phyloP scores from a whole-genome alignment of 2,329 filamentous ascomycete species.

The Pseudogymnoascus sp. region DNA sequence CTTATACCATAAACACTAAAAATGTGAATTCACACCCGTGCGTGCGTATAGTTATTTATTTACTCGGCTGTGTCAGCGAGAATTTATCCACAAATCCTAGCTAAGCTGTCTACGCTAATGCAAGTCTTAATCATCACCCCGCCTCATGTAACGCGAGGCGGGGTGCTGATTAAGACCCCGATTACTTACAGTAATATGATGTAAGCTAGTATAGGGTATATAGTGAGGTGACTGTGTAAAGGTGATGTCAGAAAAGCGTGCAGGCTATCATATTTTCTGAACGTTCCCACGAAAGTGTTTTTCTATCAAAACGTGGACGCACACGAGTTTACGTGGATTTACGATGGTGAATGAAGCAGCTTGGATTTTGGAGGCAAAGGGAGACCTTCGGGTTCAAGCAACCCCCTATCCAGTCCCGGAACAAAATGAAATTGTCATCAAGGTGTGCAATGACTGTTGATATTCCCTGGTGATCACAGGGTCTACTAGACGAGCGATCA shows the following conservation, averaged over 20 bases:
- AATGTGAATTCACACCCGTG: too few species aligned
- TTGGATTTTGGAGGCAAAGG: constrained; percentile 26
- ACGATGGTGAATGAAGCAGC: constrained; percentile 22
- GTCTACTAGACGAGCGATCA: not conserved
- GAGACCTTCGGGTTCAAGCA: constrained; percentile 31
- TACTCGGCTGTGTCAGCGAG: too few species aligned
- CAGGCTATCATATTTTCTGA: constrained; percentile 26
- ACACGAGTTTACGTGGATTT: not conserved
- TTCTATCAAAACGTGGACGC: not conserved
- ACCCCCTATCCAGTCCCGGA: constrained; percentile 34
- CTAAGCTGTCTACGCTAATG: not conserved
- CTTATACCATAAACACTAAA: too few species aligned
- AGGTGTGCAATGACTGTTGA: constrained; percentile 14
- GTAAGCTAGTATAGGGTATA: not conserved
- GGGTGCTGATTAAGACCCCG: too few species aligned
- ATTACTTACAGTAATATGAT: not conserved
- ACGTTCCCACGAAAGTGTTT: not conserved
- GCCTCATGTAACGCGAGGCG: too few species aligned
- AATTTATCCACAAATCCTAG: not conserved
- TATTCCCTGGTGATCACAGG: not conserved
- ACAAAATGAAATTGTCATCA: constrained; percentile 35
- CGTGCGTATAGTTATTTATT: too few species aligned
- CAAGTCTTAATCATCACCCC: too few species aligned
- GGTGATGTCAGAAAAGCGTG: not conserved
- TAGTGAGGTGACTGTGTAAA: not conserved